Evolutionary conservation across 2,329 filamentous ascomycete genomes (phyloP).

Genomic region (Fusarium falciforme): DNA sequence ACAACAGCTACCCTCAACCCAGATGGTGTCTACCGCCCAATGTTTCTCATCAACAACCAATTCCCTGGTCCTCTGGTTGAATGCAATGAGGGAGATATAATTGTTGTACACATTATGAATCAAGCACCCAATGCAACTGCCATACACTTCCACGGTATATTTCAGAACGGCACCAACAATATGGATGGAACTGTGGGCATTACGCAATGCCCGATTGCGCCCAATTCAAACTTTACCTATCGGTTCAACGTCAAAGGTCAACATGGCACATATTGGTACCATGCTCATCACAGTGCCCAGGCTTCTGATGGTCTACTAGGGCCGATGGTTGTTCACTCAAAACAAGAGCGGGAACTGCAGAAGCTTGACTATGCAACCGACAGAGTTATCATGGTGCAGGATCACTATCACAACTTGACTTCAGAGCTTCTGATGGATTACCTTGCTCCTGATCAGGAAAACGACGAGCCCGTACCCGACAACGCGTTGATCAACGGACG

Average conservation of each 20-base stretch:
- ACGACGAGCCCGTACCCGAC: conserved; percentile 74
- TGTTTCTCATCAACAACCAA: conserved; percentile 79
- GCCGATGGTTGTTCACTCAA: conserved; percentile 73
- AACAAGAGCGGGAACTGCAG: conserved; percentile 52
- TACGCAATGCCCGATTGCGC: conserved; percentile 74
- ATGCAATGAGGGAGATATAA: conserved; percentile 77
- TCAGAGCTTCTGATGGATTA: conserved; percentile 64
- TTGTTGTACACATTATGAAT: conserved; percentile 78
- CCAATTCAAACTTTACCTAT: conserved; percentile 73
- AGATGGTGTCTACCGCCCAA: conserved; percentile 66
- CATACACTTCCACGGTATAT: conserved; percentile 83
- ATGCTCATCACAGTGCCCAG: conserved; percentile 73
- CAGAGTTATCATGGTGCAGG: conserved; percentile 74
- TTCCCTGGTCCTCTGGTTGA: conserved; percentile 81
- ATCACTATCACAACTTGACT: conserved; percentile 76
- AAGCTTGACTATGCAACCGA: conserved; percentile 56
- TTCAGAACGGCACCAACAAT: conserved; percentile 78
- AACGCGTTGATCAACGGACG: conserved; percentile 72
- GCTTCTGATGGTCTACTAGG: conserved; percentile 77
- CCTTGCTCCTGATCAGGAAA: conserved; percentile 64
- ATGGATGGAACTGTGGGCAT: conserved; percentile 80
- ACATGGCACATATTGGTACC: conserved; percentile 68
- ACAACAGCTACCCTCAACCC: conserved; percentile 68
- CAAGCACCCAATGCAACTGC: conserved; percentile 72
- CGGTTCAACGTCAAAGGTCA: conserved; percentile 71